Percentiles rank a stretch among this genome's conserved stretches.
These are phyloP conservation scores for Nakazawaea peltata DNA, from an alignment of 805 yeast genomes.

Conservation along the genomic window DNA sequence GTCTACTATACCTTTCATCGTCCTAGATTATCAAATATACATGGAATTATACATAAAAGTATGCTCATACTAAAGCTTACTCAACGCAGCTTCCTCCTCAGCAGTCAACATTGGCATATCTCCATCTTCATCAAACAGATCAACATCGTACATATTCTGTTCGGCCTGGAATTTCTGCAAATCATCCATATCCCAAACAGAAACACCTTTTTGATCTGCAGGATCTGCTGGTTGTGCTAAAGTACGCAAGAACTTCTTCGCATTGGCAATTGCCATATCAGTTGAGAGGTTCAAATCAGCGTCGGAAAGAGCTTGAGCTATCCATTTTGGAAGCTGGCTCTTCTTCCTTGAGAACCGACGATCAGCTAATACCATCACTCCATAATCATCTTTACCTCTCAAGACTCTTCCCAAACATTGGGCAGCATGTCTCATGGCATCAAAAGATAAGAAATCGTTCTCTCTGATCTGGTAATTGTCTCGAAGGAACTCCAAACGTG, in stretches of 20 bases:
- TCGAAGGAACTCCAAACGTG: slow-evolving; percentile 85
- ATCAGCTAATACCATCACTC: slow-evolving; percentile 97
- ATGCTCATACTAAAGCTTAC: slow-evolving; percentile 4
- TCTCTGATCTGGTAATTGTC: slow-evolving; percentile 91
- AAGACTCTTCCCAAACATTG: slow-evolving; percentile 96
- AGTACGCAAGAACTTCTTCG: slow-evolving; percentile 84
- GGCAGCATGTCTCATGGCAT: slow-evolving; percentile 99
- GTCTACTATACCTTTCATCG: background rate
- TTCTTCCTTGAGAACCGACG: slow-evolving; percentile 83
- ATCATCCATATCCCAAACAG: slow-evolving; percentile 84
- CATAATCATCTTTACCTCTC: slow-evolving; percentile 98
- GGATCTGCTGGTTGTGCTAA: slow-evolving; percentile 92
- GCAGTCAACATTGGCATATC: slow-evolving; percentile 12
- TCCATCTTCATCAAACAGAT: slow-evolving; percentile 39
- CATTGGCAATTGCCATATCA: slow-evolving; percentile 94
- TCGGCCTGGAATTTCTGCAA: slow-evolving; percentile 49
- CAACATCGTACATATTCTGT: slow-evolving; percentile 27
- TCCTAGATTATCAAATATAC: background rate
- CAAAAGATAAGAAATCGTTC: slow-evolving; percentile 91
- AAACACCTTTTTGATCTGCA: slow-evolving; percentile 87
- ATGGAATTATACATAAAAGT: too few relatives aligned
- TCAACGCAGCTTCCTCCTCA: slow-evolving; percentile 13
- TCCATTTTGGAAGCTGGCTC: slow-evolving; percentile 93
- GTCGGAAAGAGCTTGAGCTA: slow-evolving; percentile 84
- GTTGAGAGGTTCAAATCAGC: slow-evolving; percentile 90